Evolutionary conservation across 2,329 filamentous ascomycete genomes (phyloP).

Genomic region (Exophiala oligosperma): DNA sequence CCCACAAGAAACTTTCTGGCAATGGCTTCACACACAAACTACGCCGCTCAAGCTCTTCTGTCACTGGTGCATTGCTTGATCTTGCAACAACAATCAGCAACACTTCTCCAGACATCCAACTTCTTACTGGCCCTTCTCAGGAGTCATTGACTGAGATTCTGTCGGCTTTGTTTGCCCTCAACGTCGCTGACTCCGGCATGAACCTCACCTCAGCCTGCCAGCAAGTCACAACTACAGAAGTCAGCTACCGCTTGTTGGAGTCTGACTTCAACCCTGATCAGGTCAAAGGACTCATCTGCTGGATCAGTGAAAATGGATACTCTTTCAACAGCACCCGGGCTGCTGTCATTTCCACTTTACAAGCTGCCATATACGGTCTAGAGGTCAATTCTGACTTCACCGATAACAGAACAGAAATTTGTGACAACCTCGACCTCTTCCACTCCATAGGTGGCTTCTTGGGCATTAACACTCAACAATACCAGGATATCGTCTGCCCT

Average conservation of each 20-base stretch:
- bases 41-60: constrained; percentile 10
- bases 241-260: constrained; percentile 14
- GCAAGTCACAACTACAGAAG: constrained; percentile 15
- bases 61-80: constrained; percentile 6
- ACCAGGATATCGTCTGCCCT: constrained; percentile 18
- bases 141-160: constrained; percentile 13
- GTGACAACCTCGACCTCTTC: constrained; percentile 23
- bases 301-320: constrained; percentile 20
- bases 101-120: constrained; percentile 13
- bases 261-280: constrained; percentile 19
- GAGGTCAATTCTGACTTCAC: constrained; percentile 18
- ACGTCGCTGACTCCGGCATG: constrained; percentile 21
- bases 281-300: constrained; percentile 19
- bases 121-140: constrained; percentile 13
- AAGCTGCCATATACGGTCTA: constrained; percentile 22
- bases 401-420: constrained; percentile 19
- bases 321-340: constrained; percentile 21
- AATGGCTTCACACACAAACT: constrained; percentile 1
- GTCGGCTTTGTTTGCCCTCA: constrained; percentile 24
- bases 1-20: background rate
- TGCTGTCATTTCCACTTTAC: constrained; percentile 15
- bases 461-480: constrained; percentile 20
- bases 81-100: constrained; percentile 9
- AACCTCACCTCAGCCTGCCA: constrained; percentile 18
- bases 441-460: constrained; percentile 17